These are phyloP conservation scores for Mycena haematopus DNA, from an alignment of 768 basidiomycete species.

Conservation along the genomic window DNA sequence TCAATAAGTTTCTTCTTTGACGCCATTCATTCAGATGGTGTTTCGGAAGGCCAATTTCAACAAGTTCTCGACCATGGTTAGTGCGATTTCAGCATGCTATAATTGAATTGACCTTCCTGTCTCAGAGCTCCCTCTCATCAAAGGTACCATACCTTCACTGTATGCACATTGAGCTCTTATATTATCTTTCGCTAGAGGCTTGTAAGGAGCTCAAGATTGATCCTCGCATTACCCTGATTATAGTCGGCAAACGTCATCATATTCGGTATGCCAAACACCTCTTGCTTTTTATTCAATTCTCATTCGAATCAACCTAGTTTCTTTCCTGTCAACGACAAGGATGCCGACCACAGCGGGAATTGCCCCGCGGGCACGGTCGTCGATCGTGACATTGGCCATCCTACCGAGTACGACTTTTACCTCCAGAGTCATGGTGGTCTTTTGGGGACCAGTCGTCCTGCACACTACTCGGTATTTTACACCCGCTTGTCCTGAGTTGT, in stretches of 20 bases:
- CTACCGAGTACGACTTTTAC: constrained; percentile 80
- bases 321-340: constrained; percentile 48
- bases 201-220: constrained; percentile 63
- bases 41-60: constrained; percentile 61
- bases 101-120: constrained; percentile 30
- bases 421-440: constrained; percentile 80
- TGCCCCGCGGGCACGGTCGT: constrained; percentile 81
- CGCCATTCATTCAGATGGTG: constrained; percentile 50
- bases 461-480: constrained; percentile 49
- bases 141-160: constrained; percentile 44
- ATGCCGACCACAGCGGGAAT: constrained; percentile 74
- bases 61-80: constrained; percentile 65
- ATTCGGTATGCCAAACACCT: constrained; percentile 40
- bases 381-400: constrained; percentile 72
- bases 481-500: no score
- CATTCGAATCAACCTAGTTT: constrained; percentile 32
- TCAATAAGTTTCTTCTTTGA: constrained; percentile 18
- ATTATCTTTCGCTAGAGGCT: constrained; percentile 52
- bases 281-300: neutral
- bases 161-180: constrained; percentile 28
- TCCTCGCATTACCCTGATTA: constrained; percentile 74
- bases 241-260: constrained; percentile 83
- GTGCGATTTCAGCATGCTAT: constrained; percentile 31
- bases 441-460: constrained; percentile 70
- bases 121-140: constrained; percentile 65